Conservation (phyloP, 495 filamentous ascomycete genomes). For the Penicillium goetzii region DNA sequence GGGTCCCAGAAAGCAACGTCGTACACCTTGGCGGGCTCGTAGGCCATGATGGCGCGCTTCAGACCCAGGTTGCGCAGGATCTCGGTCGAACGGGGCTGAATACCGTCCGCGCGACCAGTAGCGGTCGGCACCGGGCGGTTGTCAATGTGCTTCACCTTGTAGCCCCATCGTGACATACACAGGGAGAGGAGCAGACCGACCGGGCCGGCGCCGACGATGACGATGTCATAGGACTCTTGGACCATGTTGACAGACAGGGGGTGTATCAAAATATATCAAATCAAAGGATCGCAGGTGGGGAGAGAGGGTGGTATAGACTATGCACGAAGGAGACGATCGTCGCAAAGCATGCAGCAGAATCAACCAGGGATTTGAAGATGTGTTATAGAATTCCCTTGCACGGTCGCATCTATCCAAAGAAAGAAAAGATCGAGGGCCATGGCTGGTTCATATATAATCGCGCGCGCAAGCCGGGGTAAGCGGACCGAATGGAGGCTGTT, state of each 20-base stretch:
- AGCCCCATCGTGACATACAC: conserved; percentile 71
- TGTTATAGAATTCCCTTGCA: conserved; percentile 17
- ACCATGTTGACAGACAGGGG: conserved; percentile 37
- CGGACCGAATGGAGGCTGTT: conserved; percentile 24
- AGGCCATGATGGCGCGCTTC: conserved; percentile 66
- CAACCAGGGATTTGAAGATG: conserved; percentile 2
- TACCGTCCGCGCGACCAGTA: conserved; percentile 77
- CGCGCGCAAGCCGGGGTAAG: conserved; percentile 28
- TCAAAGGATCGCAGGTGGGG: conserved; percentile 6
- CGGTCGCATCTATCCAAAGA: conserved; percentile 6
- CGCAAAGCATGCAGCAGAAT: background rate
- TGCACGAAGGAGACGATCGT: conserved; percentile 4
- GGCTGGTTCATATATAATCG: conserved; percentile 40
- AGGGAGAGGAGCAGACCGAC: conserved; percentile 86
- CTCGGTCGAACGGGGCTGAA: conserved; percentile 71
- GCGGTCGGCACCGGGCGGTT: conserved; percentile 64
- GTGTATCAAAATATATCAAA: conserved; percentile 9
- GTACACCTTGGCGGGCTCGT: conserved; percentile 67
- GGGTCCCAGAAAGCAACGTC: conserved; percentile 73
- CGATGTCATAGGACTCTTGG: conserved; percentile 65
- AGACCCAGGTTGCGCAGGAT: conserved; percentile 68
- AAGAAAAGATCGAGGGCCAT: conserved; percentile 28
- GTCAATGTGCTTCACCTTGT: conserved; percentile 70
- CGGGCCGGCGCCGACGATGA: conserved; percentile 89
- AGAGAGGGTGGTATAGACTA: background rate